Conservation (phyloP, 139 green algal genomes). For the Mychonastes homosphaera region DNA sequence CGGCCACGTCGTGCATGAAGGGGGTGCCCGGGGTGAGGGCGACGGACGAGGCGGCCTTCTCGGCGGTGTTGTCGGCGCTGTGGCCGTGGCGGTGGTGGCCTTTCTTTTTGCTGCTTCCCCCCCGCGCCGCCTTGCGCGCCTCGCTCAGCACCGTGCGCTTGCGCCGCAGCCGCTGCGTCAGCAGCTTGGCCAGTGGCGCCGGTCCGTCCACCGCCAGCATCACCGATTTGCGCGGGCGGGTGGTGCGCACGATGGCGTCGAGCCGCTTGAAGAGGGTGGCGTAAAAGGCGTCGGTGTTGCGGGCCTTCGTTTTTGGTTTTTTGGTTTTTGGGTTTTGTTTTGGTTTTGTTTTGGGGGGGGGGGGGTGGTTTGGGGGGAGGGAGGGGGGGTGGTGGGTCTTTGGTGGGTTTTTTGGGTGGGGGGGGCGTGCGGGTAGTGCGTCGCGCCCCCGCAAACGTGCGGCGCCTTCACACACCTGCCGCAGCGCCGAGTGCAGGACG, state of each 20-base stretch:
- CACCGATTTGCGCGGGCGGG: conserved; percentile 44
- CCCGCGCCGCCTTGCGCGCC: conserved; percentile 12
- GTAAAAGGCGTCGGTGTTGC: conserved; percentile 45
- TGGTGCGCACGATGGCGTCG: conserved; percentile 42
- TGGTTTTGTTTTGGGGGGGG: conserved; percentile 14
- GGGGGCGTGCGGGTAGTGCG: background rate
- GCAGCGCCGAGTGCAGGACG: conserved; percentile 53
- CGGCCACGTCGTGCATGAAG: conserved; percentile 66
- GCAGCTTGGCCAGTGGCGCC: conserved; percentile 76
- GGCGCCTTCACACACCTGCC: conserved; percentile 31
- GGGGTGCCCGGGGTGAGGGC: conserved; percentile 61
- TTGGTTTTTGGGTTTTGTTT: background rate
- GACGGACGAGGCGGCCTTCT: conserved; percentile 17
- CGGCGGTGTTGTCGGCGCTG: conserved; percentile 7
- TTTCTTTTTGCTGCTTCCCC: conserved; percentile 10
- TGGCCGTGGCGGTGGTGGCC: background rate
- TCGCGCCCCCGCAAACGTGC: background rate
- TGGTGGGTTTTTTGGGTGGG: background rate
- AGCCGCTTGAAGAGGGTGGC: conserved; percentile 45
- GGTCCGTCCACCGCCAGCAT: conserved; percentile 69
- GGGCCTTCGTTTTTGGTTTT: conserved; percentile 20
- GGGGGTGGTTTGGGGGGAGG: background rate
- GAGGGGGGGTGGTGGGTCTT: background rate
- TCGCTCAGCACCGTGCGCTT: no score
- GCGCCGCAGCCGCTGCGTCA: conserved; percentile 59